These are phyloP conservation scores for Verticillium nubilum DNA, from an alignment of 2,329 filamentous ascomycete genomes.

Conservation along the genomic window DNA sequence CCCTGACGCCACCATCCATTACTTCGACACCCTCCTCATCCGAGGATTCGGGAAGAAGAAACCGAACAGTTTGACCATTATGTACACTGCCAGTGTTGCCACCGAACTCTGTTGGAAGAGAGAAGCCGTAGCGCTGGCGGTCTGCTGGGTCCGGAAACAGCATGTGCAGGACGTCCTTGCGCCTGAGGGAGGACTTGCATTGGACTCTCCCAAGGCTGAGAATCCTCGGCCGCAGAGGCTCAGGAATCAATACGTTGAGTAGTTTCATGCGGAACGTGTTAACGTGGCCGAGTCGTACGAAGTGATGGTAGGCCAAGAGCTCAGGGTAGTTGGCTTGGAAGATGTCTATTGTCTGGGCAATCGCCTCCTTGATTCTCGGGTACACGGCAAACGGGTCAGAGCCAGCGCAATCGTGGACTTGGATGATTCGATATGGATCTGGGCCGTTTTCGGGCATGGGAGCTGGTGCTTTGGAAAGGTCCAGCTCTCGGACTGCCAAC, in stretches of 20 bases:
- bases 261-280: background rate
- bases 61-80: background rate
- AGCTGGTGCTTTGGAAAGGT: conserved; percentile 61
- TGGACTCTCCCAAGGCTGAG: background rate
- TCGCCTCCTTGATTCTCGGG: conserved; percentile 55
- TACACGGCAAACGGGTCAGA: conserved; percentile 84
- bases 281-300: background rate
- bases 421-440: conserved; percentile 86
- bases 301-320: background rate
- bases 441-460: conserved; percentile 67
- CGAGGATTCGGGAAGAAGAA: background rate
- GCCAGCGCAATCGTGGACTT: conserved; percentile 89
- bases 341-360: background rate
- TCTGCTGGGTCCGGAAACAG: background rate
- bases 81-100: background rate
- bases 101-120: background rate
- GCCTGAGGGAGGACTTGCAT: background rate
- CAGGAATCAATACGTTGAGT: background rate
- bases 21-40: too few species aligned
- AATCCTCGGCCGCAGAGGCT: background rate
- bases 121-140: background rate
- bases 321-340: background rate
- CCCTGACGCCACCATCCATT: too few species aligned
- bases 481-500: conserved; percentile 68
- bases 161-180: background rate